Conservation (phyloP, 2,329 filamentous ascomycete genomes). For the Xylariaceae sp. region DNA sequence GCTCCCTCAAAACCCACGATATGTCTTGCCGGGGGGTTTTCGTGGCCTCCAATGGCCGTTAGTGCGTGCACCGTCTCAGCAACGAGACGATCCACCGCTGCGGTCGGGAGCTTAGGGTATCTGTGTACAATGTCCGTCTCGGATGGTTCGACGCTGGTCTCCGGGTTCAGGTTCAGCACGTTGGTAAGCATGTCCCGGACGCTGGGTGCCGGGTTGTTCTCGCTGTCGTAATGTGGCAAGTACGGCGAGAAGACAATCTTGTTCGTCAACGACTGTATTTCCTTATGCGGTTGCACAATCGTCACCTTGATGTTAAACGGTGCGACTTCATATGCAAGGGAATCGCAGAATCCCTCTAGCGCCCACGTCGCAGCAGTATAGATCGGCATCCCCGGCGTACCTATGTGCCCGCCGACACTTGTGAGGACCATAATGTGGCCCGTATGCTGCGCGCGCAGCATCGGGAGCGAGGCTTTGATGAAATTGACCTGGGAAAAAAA, state of each 20-base stretch:
- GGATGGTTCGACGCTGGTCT: slow-evolving; percentile 45
- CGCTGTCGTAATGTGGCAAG: slow-evolving; percentile 60
- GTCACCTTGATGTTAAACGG: slow-evolving; percentile 97
- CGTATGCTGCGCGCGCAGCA: slow-evolving; percentile 72
- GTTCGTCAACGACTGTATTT: slow-evolving; percentile 84
- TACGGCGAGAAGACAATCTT: slow-evolving; percentile 79
- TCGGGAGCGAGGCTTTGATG: slow-evolving; percentile 81
- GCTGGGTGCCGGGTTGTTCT: slow-evolving; percentile 71
- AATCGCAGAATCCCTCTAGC: slow-evolving; percentile 92
- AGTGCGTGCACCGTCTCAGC: slow-evolving; percentile 88
- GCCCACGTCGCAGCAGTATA: slow-evolving; percentile 94
- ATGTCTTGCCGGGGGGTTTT: slow-evolving; percentile 90
- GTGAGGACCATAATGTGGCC: slow-evolving; percentile 90
- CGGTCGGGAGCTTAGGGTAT: slow-evolving; percentile 68
- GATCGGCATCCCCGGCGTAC: slow-evolving; percentile 84
- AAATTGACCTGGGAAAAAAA: slow-evolving; percentile 97
- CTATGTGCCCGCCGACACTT: slow-evolving; percentile 86
- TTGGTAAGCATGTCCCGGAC: slow-evolving; percentile 79
- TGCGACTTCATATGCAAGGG: slow-evolving; percentile 90
- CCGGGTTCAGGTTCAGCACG: slow-evolving; percentile 72
- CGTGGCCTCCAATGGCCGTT: slow-evolving; percentile 87
- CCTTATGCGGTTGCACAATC: slow-evolving; percentile 92
- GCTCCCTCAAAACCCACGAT: slow-evolving; percentile 91
- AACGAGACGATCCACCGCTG: slow-evolving; percentile 69
- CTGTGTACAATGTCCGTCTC: slow-evolving; percentile 53